Evolutionary conservation across 148 eudicot genomes (phyloP).

Genomic region (Rhododendron simsii): DNA sequence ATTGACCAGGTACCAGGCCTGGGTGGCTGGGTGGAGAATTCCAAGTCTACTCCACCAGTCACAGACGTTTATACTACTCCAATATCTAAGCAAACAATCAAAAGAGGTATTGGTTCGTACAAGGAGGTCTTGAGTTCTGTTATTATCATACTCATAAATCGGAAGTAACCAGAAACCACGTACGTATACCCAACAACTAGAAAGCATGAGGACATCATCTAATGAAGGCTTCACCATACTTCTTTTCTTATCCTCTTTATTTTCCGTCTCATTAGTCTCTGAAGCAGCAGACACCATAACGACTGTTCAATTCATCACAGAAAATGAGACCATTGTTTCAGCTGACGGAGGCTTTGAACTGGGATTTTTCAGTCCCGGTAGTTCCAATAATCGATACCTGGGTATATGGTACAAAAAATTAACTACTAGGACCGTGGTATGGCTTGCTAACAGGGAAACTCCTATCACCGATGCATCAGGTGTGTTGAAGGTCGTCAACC

Average conservation of each 20-base stretch:
- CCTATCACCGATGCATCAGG: constrained; percentile 15
- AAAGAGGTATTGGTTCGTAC: background rate
- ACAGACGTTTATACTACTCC: too few relatives aligned
- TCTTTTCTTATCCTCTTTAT: background rate
- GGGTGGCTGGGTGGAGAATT: background rate
- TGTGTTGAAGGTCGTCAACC: background rate
- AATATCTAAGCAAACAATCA: background rate
- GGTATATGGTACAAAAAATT: constrained; percentile 16
- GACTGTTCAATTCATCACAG: background rate
- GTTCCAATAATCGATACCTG: background rate
- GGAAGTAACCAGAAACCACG: background rate
- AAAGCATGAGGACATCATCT: background rate
- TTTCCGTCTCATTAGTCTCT: background rate
- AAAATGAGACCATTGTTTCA: background rate
- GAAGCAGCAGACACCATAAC: background rate
- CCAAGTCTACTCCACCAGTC: background rate
- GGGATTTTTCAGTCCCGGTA: background rate
- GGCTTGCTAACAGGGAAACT: constrained; percentile 24
- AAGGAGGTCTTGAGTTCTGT: background rate
- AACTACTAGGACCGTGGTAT: constrained; percentile 6
- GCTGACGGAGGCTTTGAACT: constrained; percentile 16
- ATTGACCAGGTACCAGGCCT: too few relatives aligned
- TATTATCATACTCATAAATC: background rate
- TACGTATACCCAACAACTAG: background rate
- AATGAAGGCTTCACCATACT: background rate